Conservation (phyloP, 225 moss, liverwort and hornwort genomes). For the Pseudoscleropodium purum region DNA sequence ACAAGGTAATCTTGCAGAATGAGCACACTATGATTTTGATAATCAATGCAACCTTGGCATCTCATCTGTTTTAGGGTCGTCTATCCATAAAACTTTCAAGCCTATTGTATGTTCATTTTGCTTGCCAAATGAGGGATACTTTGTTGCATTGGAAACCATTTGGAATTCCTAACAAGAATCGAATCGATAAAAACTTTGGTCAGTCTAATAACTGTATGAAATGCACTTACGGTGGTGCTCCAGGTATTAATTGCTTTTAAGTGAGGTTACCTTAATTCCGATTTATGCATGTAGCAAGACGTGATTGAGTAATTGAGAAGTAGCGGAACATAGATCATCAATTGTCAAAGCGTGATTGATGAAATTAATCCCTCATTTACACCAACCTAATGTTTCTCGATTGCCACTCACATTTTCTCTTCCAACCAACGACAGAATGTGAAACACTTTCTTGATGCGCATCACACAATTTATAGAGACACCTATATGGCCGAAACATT, state of each 20-base stretch:
- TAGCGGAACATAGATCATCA: not conserved
- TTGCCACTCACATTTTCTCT: not conserved
- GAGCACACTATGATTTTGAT: not conserved
- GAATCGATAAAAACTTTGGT: not conserved
- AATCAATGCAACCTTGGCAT: not conserved
- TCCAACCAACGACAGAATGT: not conserved
- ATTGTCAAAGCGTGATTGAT: not conserved
- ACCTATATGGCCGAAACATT: not conserved
- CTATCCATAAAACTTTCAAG: not conserved
- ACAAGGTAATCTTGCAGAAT: not conserved
- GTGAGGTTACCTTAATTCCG: not conserved
- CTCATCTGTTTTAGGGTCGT: not conserved
- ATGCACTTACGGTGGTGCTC: not conserved
- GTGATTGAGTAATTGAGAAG: not conserved
- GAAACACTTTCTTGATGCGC: not conserved
- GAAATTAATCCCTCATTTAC: not conserved
- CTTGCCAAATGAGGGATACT: not conserved
- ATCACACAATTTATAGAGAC: not conserved
- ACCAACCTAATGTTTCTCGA: not conserved
- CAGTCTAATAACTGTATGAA: not conserved
- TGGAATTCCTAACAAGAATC: not conserved
- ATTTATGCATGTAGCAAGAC: not conserved
- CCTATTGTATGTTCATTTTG: not conserved
- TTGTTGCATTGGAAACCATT: not conserved
- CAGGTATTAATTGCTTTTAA: not conserved